Evolutionary conservation across 768 basidiomycete genomes (phyloP).

Genomic region (Krasilnikovozyma curviuscula): DNA sequence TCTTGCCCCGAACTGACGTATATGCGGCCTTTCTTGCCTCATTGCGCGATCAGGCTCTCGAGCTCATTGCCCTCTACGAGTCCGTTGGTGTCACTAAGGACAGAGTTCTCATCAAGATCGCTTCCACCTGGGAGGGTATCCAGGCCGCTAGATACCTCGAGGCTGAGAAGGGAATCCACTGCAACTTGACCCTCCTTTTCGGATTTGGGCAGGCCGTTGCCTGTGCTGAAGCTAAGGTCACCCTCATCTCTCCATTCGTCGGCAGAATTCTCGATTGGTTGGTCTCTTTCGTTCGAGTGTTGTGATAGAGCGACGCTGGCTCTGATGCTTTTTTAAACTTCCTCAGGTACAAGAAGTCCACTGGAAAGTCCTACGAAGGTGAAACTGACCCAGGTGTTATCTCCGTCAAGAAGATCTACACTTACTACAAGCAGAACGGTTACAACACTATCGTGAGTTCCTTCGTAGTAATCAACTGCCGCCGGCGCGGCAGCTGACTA

Average conservation of each 20-base stretch:
- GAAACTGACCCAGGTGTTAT: constrained; percentile 49
- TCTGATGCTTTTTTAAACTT: no score
- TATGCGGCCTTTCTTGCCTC: not conserved
- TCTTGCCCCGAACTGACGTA: not conserved
- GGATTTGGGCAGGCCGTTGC: constrained; percentile 98
- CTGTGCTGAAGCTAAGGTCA: constrained; percentile 94
- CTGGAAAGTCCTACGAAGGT: constrained; percentile 66
- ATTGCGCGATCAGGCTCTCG: constrained; percentile 26
- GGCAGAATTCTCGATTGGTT: constrained; percentile 95
- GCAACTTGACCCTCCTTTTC: constrained; percentile 96
- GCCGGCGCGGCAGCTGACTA: not conserved
- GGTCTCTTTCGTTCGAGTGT: no score
- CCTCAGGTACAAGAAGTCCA: constrained; percentile 80
- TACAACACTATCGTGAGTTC: constrained; percentile 81
- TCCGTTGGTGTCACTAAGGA: constrained; percentile 85
- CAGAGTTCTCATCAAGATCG: constrained; percentile 95
- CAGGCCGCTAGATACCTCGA: constrained; percentile 95
- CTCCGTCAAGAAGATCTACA: constrained; percentile 92
- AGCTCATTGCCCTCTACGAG: constrained; percentile 80
- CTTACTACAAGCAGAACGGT: constrained; percentile 96
- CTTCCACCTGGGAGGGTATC: constrained; percentile 98
- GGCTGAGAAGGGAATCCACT: constrained; percentile 80
- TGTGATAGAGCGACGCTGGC: no score
- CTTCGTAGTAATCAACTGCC: not conserved
- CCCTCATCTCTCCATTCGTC: constrained; percentile 97